Evolutionary conservation across 2,329 filamentous ascomycete genomes (phyloP).

Genomic region (Trichothecium sympodiale): DNA sequence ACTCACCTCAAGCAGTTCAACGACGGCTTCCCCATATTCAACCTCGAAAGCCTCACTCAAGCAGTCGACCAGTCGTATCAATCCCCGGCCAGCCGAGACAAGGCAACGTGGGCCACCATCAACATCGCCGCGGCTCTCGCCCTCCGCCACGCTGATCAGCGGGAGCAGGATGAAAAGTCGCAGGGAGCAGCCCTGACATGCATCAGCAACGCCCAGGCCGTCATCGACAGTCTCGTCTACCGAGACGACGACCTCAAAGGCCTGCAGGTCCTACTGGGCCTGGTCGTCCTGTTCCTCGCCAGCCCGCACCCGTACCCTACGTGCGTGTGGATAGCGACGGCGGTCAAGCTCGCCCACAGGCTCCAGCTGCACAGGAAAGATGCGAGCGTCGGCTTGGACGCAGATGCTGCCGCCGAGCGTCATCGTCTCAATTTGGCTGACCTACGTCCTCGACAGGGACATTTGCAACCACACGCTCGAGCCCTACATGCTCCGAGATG

Average conservation of each 20-base stretch:
- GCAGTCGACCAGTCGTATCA: constrained; percentile 8
- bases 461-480: constrained; percentile 2
- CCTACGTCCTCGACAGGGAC: constrained; percentile 2
- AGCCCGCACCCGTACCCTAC: constrained; percentile 1
- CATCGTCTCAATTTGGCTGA: constrained; percentile 1
- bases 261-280: constrained; percentile 1
- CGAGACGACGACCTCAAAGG: constrained; percentile 2
- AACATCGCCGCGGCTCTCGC: constrained; percentile 9
- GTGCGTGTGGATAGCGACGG: constrained; percentile 2
- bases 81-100: neutral
- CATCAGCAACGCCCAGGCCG: constrained; percentile 2
- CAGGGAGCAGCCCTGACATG: neutral
- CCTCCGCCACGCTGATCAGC: neutral
- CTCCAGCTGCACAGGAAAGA: neutral
- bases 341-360: constrained; percentile 1
- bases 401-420: neutral
- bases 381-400: neutral
- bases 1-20: constrained; percentile 9
- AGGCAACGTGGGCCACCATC: constrained; percentile 10
- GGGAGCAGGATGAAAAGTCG: neutral
- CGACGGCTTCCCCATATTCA: constrained; percentile 9
- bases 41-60: constrained; percentile 6
- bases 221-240: constrained; percentile 1
- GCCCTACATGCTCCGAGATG: constrained; percentile 2
- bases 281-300: constrained; percentile 1